Conservation (phyloP, 257 asterid genomes). For the Solanum tarijense region DNA sequence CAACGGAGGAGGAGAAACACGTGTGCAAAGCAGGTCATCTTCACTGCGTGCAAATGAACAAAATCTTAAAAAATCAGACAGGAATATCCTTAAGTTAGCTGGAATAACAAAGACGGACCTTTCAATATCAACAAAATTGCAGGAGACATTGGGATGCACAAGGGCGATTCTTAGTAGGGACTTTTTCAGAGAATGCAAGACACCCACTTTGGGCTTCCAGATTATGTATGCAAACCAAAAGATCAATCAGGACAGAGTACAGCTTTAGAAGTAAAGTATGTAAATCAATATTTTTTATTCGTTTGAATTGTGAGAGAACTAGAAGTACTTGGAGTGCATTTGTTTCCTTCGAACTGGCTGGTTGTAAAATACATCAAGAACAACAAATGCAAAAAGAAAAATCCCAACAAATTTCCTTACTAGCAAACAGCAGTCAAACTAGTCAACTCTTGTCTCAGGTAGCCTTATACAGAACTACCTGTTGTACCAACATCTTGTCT, state of each 20-base stretch:
- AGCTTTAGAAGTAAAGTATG: background rate
- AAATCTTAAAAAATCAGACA: constrained; percentile 1
- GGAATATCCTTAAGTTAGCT: constrained; percentile 9
- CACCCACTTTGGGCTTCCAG: constrained; percentile 60
- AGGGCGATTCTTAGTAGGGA: constrained; percentile 68
- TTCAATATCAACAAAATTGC: constrained; percentile 60
- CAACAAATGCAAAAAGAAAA: background rate
- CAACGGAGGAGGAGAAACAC: constrained; percentile 57
- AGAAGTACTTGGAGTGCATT: constrained; percentile 15
- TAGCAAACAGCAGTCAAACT: background rate
- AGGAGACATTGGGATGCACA: constrained; percentile 52
- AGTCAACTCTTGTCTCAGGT: background rate
- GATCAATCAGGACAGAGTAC: background rate
- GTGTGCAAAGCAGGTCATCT: constrained; percentile 48
- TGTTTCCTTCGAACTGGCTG: background rate
- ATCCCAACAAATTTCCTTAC: background rate
- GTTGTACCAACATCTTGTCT: constrained; percentile 67
- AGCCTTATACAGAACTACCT: constrained; percentile 27
- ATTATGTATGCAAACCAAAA: constrained; percentile 18
- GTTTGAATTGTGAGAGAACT: background rate
- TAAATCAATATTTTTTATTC: too few relatives aligned
- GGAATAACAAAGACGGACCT: constrained; percentile 36
- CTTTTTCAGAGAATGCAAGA: constrained; percentile 56
- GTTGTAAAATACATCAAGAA: background rate
- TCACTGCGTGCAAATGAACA: constrained; percentile 40